A percentile compares a stretch with the other conserved stretches of the same genome.
Evolutionary conservation across 1,284 basidiomycete genomes (phyloP).

Genomic region (Cryptococcus wingfieldii): DNA sequence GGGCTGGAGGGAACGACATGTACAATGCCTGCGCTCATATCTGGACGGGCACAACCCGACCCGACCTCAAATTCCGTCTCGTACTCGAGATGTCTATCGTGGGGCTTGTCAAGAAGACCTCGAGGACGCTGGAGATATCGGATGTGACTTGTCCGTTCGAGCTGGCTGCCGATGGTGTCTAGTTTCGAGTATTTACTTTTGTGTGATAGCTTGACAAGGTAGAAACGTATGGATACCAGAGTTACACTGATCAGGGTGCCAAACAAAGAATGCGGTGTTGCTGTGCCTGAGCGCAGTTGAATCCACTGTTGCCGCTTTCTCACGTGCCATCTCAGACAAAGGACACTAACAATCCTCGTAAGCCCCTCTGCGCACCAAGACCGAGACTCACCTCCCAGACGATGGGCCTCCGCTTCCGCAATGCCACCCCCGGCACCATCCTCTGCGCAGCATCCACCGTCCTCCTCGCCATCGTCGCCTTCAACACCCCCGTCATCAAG

Average conservation of each 20-base stretch:
- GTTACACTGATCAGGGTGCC: too few species aligned
- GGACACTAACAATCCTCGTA: too few species aligned
- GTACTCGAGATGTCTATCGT: slow-evolving; percentile 64
- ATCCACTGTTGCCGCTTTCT: too few species aligned
- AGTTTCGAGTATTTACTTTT: background rate
- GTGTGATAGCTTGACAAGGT: too few species aligned
- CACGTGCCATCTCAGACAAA: too few species aligned
- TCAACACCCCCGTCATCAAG: slow-evolving; percentile 80
- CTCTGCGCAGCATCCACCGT: slow-evolving; percentile 68
- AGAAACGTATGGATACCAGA: too few species aligned
- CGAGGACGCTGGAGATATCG: slow-evolving; percentile 58
- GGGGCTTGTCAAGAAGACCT: slow-evolving; percentile 60
- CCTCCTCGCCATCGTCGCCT: slow-evolving; percentile 74
- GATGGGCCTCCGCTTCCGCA: slow-evolving; percentile 61
- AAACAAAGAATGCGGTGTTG: too few species aligned
- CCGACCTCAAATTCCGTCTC: slow-evolving; percentile 65
- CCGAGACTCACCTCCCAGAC: too few species aligned
- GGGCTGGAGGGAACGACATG: slow-evolving; percentile 62
- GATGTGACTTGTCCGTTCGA: slow-evolving; percentile 72
- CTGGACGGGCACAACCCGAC: slow-evolving; percentile 57
- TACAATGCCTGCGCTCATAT: slow-evolving; percentile 70
- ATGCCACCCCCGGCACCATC: slow-evolving; percentile 79
- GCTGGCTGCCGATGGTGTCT: slow-evolving; percentile 45
- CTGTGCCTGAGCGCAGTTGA: too few species aligned
- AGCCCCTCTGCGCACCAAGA: too few species aligned